Base-by-base conservation (phyloP, 768 basidiomycete species). In the Cystofilobasidium bisporidii region DNA sequence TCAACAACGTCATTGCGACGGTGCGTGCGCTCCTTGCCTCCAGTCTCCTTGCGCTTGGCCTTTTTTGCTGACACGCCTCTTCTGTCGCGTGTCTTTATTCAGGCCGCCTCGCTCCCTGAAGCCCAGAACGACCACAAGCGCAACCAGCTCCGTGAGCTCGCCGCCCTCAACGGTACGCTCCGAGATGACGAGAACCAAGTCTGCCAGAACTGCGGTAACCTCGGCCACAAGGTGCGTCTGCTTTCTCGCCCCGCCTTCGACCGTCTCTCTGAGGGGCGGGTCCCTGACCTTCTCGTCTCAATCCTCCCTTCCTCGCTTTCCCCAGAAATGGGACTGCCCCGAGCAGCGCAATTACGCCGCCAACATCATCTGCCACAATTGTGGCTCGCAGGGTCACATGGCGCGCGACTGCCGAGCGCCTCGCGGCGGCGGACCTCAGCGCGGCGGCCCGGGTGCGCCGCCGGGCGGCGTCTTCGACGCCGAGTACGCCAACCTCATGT, bases 91-190 rank as follows among this genome's bases (percentile, higher is more conserved):
- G 4, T 3, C 53, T 57, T 41, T 3, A 22, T 38, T 14, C 73
- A 98, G 94, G 96, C 96, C 69, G 96, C 96, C 17, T 98, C 94
- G 18, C 96, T 93, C 10, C 96, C 96, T 9, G 96, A 99, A 81
- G 96, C 93, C 36, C 92, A 99, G 79, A 99, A 99, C 76, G 94
- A 96, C 74, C 96, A 99, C 81, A 99, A 99, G 78, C 88, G 94
- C 63, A 97, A 94, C 75, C 96, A 99, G 79, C 85, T 99, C 55
- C 89, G 96, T 73, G 96, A 99, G 77, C 83, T 99, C 56, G 96
- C 96, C 22, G 92, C 92, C 24, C 80, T 99, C 65, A 99, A 99
- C 75, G 96, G 96, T 79, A 99, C 96, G 55, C 86, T 99, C 65
- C 92, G 96, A 73, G 96, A 99, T 75, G 96, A 99, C 77, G 96